Evolutionary conservation across 169 alveolate species (phyloP).

Genomic region (Plasmodium cynomolgi): DNA sequence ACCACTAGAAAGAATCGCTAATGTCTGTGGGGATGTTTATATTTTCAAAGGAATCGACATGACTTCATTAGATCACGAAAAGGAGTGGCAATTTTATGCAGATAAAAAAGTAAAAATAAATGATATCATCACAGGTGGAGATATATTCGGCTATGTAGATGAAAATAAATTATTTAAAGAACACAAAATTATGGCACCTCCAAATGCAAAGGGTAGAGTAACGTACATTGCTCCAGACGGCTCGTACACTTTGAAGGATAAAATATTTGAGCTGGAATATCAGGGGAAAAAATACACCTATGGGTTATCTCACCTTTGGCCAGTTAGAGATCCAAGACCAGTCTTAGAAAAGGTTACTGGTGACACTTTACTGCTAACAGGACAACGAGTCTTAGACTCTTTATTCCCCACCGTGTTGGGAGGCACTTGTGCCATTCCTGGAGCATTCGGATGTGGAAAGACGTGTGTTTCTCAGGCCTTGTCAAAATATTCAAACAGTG

Average conservation of each 20-base stretch:
- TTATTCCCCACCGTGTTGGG: conserved; percentile 98
- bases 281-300: conserved; percentile 92
- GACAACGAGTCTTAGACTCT: conserved; percentile 98
- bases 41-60: conserved; percentile 98
- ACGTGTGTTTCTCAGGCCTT: conserved; percentile 98
- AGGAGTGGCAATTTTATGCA: conserved; percentile 95
- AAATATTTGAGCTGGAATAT: conserved; percentile 88
- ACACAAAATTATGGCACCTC: conserved; percentile 97
- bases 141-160: conserved; percentile 94
- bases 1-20: conserved; percentile 95
- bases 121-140: conserved; percentile 98
- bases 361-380: conserved; percentile 95
- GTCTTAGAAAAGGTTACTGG: conserved; percentile 96
- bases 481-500: conserved; percentile 97
- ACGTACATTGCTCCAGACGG: conserved; percentile 96
- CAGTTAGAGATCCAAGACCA: conserved; percentile 99
- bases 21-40: conserved; percentile 89
- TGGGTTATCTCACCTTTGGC: conserved; percentile 98
- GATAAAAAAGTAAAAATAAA: conserved; percentile 90
- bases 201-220: conserved; percentile 96
- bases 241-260: conserved; percentile 91
- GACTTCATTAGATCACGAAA: conserved; percentile 92
- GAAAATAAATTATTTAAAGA: conserved; percentile 95
- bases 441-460: conserved; percentile 99
- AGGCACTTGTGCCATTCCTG: conserved; percentile 99